Conservation (phyloP, 2,329 filamentous ascomycete species). For the Aureobasidium sp. region DNA sequence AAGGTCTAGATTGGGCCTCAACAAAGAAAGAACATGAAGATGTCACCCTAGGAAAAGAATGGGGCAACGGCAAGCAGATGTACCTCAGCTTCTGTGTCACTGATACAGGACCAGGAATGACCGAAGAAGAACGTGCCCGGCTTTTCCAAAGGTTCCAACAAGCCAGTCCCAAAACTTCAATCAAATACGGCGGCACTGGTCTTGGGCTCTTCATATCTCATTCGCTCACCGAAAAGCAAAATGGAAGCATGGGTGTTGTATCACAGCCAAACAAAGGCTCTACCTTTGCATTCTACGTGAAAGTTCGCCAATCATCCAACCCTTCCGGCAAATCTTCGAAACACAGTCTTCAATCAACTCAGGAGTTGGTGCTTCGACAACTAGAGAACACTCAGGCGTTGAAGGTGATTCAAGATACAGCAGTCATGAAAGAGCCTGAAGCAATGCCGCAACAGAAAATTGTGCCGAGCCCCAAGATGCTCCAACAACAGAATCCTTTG, state of each 20-base stretch:
- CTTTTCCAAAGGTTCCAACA: conserved; percentile 66
- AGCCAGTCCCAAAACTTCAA: conserved; percentile 56
- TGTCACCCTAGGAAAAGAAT: conserved; percentile 15
- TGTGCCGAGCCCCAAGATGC: neutral
- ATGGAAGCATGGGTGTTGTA: conserved; percentile 60
- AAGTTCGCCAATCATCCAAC: conserved; percentile 49
- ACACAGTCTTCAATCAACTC: neutral
- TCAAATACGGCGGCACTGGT: conserved; percentile 62
- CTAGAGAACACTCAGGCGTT: neutral
- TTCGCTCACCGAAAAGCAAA: conserved; percentile 60
- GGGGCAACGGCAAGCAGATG: conserved; percentile 24
- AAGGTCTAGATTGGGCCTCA: conserved; percentile 27
- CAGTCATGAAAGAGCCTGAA: neutral
- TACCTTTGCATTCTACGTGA: conserved; percentile 38
- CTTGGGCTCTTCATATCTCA: conserved; percentile 64
- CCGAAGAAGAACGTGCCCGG: conserved; percentile 29
- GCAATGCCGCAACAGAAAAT: neutral
- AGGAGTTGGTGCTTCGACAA: neutral
- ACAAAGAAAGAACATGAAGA: conserved; percentile 18
- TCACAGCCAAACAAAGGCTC: conserved; percentile 52
- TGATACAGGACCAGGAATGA: conserved; percentile 33
- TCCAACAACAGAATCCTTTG: neutral
- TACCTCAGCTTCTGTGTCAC: conserved; percentile 31
- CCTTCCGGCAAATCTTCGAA: conserved; percentile 35
- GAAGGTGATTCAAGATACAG: neutral